Evolutionary conservation across 352 stramenopile genomes (phyloP), one percentile per base, ranked within the genome.

Genomic region (Globisporangium cylindrosporum): DNA sequence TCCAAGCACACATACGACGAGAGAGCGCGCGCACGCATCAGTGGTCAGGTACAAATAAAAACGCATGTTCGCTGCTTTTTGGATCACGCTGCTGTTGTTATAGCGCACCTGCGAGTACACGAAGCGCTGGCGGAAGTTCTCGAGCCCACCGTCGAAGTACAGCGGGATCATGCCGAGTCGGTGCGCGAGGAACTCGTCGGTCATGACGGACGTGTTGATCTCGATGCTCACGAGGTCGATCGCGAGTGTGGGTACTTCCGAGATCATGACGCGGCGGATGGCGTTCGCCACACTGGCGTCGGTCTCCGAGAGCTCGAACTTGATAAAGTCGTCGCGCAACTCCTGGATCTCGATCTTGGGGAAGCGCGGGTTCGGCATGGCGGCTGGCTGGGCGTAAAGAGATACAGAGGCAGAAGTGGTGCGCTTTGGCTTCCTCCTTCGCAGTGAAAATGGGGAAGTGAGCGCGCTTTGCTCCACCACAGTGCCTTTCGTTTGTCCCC

Each of bases 221-320:
- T 98, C 84, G 76, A 99, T 98, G 75, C 93, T 97, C 53, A 99
- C 98, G n/a, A 99, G 84, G 78, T 99, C 98, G 76, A 99, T 99
- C 18, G 95, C 95, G 60, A 99, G 77, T n/a, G 97, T 99, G 22
- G 97, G 97, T 32, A 99, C 96, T 78, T 98, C 95, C 9, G 91
- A 88, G 79, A 99, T 99, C 92, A 99, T 99, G 67, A 99, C 97
- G 57, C 97, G 90, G 57, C 98, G 92, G 63, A 99, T 87, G 34
- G 98, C 87, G 79, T 99, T 99, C 63, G 97, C 98, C 64, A 99
- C 92, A 71, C 86, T 98, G 5, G 92, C 92, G 74, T 99, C 97
- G 9, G 95, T 99, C 73, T 99, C 96, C 57, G 88, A 97, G 63
- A 99, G 83, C 74, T 99, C 90, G 72, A 99, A 99, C 78, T 97